phyloP scores from a whole-genome alignment of 2,329 filamentous ascomycete genomes.

The Paraphaeosphaeria minitans region DNA sequence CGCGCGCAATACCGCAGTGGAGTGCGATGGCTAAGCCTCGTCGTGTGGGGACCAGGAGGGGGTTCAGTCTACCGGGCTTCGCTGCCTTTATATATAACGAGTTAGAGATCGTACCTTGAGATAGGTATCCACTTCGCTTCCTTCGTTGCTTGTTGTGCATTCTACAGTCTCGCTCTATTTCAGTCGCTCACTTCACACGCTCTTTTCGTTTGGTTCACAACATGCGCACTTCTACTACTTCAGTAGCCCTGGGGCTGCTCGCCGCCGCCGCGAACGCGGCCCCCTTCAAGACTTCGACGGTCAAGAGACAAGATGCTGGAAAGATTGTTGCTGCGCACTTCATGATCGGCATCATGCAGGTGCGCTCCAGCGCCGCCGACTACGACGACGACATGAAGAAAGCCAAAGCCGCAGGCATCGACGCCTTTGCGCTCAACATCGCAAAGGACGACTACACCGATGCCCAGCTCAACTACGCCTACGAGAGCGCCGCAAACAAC shows the following conservation, averaged over 20 bases:
- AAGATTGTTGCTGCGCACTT: constrained; percentile 35
- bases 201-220: constrained; percentile 5
- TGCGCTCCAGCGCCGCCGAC: constrained; percentile 26
- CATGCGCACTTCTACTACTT: constrained; percentile 22
- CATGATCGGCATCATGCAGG: constrained; percentile 37
- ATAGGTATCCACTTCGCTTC: constrained; percentile 2
- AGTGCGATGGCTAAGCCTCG: background rate
- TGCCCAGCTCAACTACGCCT: constrained; percentile 30
- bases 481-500: constrained; percentile 31
- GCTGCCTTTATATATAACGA: constrained; percentile 7
- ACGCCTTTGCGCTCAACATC: constrained; percentile 42
- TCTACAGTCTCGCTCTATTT: background rate
- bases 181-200: constrained; percentile 13
- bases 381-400: constrained; percentile 35
- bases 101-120: background rate
- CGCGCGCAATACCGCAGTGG: background rate
- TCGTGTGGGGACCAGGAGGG: constrained; percentile 1
- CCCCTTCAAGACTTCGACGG: constrained; percentile 14
- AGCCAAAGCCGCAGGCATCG: constrained; percentile 39
- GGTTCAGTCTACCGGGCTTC: background rate
- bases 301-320: constrained; percentile 16
- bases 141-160: constrained; percentile 8
- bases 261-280: constrained; percentile 20
- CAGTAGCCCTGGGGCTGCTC: constrained; percentile 24
- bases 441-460: constrained; percentile 27